Base-by-base conservation (phyloP, 1,284 basidiomycete genomes). In the Sutorius eximius region DNA sequence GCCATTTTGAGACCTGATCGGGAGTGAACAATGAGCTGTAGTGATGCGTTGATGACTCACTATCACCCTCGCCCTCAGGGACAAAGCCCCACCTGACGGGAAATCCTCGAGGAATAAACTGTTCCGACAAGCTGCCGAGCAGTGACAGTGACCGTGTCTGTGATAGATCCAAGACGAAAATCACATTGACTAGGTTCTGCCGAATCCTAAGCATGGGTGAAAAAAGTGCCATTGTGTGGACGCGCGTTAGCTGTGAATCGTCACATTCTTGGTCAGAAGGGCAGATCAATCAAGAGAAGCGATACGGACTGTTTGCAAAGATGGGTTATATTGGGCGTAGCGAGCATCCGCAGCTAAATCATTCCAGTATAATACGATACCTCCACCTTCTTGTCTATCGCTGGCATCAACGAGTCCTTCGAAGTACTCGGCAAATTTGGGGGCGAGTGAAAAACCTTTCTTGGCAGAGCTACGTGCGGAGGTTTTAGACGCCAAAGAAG, bases 401-500 rank as follows among this genome's bases (percentile, higher is more conserved):
- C 90, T 93, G 2, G 92, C 89, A 70, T 97, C 95, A 49, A 95
- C 88, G 11, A 95, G 63, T 0, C 86, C 89, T 55, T 93, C 91
- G 33, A 90, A 67, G 5, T 82, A 77, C 49, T 80, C 83, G 3
- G 72, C 67, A 45, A 51, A 33, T 50, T 67, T 72, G 7, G 57
- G 59, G 10, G 68, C 24, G 5, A 73, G 50, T 6, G 53, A 52
- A 51, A 71, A 66, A 0, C 12, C 29, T 43, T 52, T 63, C 32
- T 47, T 57, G 2, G 56, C 49, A 47, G 65, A 67, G 10, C 48
- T 51, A 15, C n/a, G 52, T 43, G 27, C 45, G 5, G 53, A 51
- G 5, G 22, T 18, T 38, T 32, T 46, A 13, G 48, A 34, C 5
- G 44, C 4, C 7, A 58, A 42, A 3, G 57, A 45, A 36, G n/a